Conservation (phyloP, 345 rosid species). For the Lumnitzera racemosa region DNA sequence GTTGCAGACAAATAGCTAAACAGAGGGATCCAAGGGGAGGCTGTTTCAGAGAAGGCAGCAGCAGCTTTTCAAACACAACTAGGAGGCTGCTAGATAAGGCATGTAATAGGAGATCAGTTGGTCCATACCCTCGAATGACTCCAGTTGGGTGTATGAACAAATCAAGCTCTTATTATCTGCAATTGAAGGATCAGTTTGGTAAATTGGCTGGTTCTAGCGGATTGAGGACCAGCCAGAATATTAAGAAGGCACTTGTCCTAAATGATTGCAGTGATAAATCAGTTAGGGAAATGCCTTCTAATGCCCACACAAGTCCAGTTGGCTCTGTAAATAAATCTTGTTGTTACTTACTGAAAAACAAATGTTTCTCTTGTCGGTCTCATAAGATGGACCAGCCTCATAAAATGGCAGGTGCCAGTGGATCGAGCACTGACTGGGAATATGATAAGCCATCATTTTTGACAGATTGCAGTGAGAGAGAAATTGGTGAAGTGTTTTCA, state of each 20-base stretch:
- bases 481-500: constrained; percentile 42
- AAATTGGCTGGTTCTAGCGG: too few species aligned
- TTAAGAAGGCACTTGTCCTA: too few species aligned
- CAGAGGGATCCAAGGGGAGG: constrained; percentile 55
- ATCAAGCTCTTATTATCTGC: constrained; percentile 15
- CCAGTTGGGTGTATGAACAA: constrained; percentile 34
- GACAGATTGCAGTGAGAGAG: constrained; percentile 35
- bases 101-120: constrained; percentile 43
- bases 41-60: constrained; percentile 47
- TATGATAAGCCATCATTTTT: constrained; percentile 16
- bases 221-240: too few species aligned
- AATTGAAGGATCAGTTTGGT: too few species aligned
- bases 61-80: constrained; percentile 41
- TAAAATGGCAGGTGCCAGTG: constrained; percentile 28
- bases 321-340: not conserved
- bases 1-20: constrained; percentile 37
- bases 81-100: constrained; percentile 45
- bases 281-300: too few species aligned
- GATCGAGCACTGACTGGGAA: constrained; percentile 31
- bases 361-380: constrained; percentile 3
- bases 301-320: too few species aligned
- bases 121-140: constrained; percentile 27
- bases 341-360: not conserved
- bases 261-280: too few species aligned
- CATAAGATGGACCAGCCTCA: constrained; percentile 36